Evolutionary conservation across 2,329 filamentous ascomycete species (phyloP).

Genomic region (Cordyceps farinosa): DNA sequence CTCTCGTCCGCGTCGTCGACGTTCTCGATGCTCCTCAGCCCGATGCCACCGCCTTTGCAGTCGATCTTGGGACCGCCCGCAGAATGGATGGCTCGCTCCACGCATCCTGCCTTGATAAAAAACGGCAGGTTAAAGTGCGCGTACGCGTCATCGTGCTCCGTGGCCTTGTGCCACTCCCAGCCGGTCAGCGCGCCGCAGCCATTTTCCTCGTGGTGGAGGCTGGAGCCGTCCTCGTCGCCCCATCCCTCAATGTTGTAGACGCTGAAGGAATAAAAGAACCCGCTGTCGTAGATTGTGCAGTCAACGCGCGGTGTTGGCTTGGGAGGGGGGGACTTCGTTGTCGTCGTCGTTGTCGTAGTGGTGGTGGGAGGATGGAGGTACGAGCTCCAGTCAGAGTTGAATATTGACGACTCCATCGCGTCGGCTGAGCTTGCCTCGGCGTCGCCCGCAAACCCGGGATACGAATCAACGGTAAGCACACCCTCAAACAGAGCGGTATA

Average conservation of each 20-base stretch:
- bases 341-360: too few species aligned
- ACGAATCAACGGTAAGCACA: too few species aligned
- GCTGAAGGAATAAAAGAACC: constrained; percentile 8
- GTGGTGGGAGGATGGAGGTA: too few species aligned
- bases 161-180: constrained; percentile 16
- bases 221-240: constrained; percentile 11
- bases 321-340: too few species aligned
- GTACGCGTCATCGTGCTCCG: not conserved
- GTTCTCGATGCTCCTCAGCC: too few species aligned
- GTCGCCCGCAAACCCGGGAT: too few species aligned
- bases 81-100: constrained; percentile 27
- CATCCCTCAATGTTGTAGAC: constrained; percentile 17
- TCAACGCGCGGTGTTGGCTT: not conserved
- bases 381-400: not conserved
- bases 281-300: not conserved
- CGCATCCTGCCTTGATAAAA: constrained; percentile 26
- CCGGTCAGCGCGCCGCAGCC: constrained; percentile 21
- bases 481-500: too few species aligned
- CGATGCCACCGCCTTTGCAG: too few species aligned
- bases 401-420: not conserved
- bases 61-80: constrained; percentile 25
- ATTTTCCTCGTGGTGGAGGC: constrained; percentile 12
- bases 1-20: not conserved
- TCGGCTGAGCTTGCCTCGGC: not conserved
- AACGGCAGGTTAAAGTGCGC: constrained; percentile 25